Conservation (phyloP, 495 filamentous ascomycete species). For the Aspergillus affinis region DNA sequence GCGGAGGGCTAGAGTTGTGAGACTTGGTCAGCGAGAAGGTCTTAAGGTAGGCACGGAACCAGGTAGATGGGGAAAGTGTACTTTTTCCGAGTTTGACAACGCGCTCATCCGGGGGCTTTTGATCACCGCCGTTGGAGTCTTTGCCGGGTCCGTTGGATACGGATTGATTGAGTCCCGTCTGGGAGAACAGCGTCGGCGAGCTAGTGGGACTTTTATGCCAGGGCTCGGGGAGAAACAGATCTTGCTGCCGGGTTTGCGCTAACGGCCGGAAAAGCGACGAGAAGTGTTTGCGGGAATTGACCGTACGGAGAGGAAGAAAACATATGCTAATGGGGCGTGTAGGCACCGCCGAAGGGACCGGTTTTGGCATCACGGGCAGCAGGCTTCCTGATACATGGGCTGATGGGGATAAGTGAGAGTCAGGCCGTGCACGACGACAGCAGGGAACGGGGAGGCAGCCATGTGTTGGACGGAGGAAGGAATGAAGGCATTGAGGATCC, state of each 20-base stretch:
- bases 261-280: conserved; percentile 28
- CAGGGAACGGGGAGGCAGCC: background rate
- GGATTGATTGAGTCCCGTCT: conserved; percentile 15
- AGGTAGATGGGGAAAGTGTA: conserved; percentile 37
- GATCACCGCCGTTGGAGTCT: conserved; percentile 30
- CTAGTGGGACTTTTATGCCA: conserved; percentile 21
- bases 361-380: conserved; percentile 37
- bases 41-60: background rate
- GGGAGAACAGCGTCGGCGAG: conserved; percentile 27
- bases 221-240: conserved; percentile 28
- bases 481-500: background rate
- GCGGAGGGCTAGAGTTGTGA: conserved; percentile 62
- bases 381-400: background rate
- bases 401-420: background rate
- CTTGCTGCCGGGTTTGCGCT: conserved; percentile 34
- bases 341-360: conserved; percentile 17
- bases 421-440: background rate
- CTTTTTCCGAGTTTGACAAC: conserved; percentile 90
- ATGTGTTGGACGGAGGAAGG: background rate
- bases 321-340: conserved; percentile 14
- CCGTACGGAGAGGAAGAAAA: background rate
- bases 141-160: conserved; percentile 18
- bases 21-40: conserved; percentile 2
- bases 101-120: conserved; percentile 66
- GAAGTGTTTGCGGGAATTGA: conserved; percentile 21